Evolutionary conservation across 306 rosid species (phyloP).

Genomic region (Rubus idaeus): DNA sequence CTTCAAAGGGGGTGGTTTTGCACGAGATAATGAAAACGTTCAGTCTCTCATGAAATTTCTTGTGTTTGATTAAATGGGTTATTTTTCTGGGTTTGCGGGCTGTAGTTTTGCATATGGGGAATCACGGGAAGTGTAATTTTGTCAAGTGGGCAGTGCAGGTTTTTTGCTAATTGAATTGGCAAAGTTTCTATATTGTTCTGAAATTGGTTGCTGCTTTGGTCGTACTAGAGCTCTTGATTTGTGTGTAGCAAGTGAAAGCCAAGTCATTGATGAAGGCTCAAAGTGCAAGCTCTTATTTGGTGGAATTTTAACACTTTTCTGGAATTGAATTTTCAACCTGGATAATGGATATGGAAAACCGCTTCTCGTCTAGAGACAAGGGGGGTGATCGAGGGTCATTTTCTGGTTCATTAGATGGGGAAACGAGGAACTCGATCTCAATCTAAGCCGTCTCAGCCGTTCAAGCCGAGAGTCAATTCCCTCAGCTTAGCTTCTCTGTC

Average conservation of each 20-base stretch:
- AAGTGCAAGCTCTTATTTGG: conserved; percentile 20
- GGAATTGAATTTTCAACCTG: neutral
- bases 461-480: too few species aligned
- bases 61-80: neutral
- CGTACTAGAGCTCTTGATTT: neutral
- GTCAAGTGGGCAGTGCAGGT: conserved; percentile 11
- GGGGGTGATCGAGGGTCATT: conserved; percentile 47
- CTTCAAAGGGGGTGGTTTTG: too few species aligned
- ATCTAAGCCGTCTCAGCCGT: too few species aligned
- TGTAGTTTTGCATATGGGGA: neutral
- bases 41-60: too few species aligned
- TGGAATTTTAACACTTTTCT: conserved; percentile 22
- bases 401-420: conserved; percentile 43
- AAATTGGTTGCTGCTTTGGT: neutral
- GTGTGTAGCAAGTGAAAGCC: neutral
- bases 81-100: neutral
- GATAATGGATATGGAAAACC: conserved; percentile 54
- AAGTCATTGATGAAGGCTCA: neutral
- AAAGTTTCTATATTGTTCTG: conserved; percentile 2
- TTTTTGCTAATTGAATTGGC: conserved; percentile 7
- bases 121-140: conserved; percentile 1
- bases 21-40: neutral
- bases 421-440: conserved; percentile 35
- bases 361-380: conserved; percentile 37
- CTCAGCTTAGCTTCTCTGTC: too few species aligned